Evolutionary conservation across 441 rosid species (phyloP).

Genomic region (Capsella rubella): DNA sequence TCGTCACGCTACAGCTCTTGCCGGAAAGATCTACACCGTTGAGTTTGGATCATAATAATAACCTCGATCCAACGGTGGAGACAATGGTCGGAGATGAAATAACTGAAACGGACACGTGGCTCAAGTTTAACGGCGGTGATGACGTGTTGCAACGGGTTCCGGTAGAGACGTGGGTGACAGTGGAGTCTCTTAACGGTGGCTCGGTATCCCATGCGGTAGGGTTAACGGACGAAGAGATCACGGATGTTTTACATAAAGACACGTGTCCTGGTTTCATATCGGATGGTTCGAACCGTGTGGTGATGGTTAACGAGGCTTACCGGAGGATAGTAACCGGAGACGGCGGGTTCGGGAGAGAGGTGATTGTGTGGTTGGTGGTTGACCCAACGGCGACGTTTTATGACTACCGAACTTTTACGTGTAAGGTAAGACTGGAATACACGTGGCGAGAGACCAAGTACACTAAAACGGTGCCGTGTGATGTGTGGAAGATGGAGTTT

Average conservation of each 20-base stretch:
- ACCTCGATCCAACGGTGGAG: slow-evolving; percentile 30
- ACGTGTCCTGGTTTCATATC: slow-evolving; percentile 73
- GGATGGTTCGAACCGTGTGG: slow-evolving; percentile 55
- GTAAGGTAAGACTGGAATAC: slow-evolving; percentile 44
- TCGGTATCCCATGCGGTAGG: slow-evolving; percentile 38
- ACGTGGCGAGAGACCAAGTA: slow-evolving; percentile 43
- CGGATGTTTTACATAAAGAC: slow-evolving; percentile 57
- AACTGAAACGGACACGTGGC: slow-evolving; percentile 34
- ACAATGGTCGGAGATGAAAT: slow-evolving; percentile 28
- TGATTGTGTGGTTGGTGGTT: slow-evolving; percentile 47
- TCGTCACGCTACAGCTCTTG: slow-evolving; percentile 64
- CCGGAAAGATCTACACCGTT: slow-evolving; percentile 53
- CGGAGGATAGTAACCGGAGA: slow-evolving; percentile 52
- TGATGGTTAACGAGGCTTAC: slow-evolving; percentile 74
- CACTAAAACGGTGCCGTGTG: slow-evolving; percentile 49
- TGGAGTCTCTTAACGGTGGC: slow-evolving; percentile 61
- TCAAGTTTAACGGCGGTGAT: slow-evolving; percentile 4
- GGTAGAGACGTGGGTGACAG: slow-evolving; percentile 73
- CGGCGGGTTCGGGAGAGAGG: slow-evolving; percentile 21
- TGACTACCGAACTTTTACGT: slow-evolving; percentile 34
- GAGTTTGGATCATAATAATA: slow-evolving; percentile 22
- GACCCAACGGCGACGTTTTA: slow-evolving; percentile 37
- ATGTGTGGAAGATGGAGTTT: slow-evolving; percentile 46
- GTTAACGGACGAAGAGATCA: slow-evolving; percentile 54
- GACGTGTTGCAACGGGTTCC: slow-evolving; percentile 21